Conservation (phyloP, 2,329 filamentous ascomycete genomes). For the Phyllosticta ampelicida region DNA sequence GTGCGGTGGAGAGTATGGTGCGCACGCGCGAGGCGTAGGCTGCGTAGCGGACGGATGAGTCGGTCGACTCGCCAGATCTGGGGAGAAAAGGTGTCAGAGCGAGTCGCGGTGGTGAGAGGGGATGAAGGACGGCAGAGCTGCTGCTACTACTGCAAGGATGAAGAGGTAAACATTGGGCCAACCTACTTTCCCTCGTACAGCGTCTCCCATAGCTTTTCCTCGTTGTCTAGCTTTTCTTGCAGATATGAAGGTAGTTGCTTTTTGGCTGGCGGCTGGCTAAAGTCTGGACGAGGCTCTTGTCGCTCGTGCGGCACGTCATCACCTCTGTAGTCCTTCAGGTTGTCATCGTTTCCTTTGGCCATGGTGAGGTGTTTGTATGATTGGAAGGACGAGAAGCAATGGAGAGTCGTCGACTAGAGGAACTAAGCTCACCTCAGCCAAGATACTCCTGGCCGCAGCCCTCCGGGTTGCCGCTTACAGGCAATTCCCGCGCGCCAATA, state of each 20-base stretch:
- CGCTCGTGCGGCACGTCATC: constrained; percentile 32
- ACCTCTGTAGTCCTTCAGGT: constrained; percentile 11
- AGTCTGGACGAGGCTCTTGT: constrained; percentile 36
- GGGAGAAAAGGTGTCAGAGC: not conserved
- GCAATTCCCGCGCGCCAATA: not conserved
- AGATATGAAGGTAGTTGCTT: constrained; percentile 44
- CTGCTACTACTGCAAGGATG: no score
- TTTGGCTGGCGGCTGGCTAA: constrained; percentile 34
- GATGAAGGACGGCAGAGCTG: not conserved
- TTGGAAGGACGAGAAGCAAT: not conserved
- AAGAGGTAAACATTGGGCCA: not conserved
- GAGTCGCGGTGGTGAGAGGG: constrained; percentile 3
- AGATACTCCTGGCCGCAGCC: not conserved
- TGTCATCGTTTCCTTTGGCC: constrained; percentile 27
- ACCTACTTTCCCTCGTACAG: constrained; percentile 70
- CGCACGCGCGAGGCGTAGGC: constrained; percentile 79
- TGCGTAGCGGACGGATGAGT: constrained; percentile 78
- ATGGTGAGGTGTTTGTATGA: constrained; percentile 16
- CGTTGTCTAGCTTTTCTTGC: constrained; percentile 45
- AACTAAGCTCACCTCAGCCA: not conserved
- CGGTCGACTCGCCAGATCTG: constrained; percentile 68
- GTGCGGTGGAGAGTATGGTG: constrained; percentile 79
- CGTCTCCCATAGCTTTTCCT: constrained; percentile 68
- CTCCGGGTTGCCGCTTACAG: not conserved
- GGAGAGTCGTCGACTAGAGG: not conserved